These are phyloP conservation scores for Mycena sp. DNA, from an alignment of 1,284 basidiomycete genomes.

Conservation along the genomic window DNA sequence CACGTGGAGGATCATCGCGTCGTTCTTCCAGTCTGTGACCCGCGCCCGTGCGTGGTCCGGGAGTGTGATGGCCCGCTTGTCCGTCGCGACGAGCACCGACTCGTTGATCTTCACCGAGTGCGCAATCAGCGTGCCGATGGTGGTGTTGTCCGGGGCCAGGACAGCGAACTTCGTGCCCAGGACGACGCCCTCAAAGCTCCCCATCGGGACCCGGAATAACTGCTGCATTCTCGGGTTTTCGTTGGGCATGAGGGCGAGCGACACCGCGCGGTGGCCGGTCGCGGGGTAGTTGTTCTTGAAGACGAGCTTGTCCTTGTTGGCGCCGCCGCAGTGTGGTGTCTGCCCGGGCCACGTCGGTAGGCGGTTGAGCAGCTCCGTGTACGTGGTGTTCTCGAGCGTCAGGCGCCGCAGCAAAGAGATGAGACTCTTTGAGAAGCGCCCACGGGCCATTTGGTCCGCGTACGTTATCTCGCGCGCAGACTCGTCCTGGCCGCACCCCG, in stretches of 20 bases:
- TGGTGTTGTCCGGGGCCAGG: neutral
- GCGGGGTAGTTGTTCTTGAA: conserved; percentile 2
- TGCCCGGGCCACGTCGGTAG: conserved; percentile 7
- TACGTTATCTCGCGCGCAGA: neutral
- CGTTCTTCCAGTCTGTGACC: conserved; percentile 9
- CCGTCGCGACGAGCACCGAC: neutral
- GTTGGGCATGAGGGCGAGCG: neutral
- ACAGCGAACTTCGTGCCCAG: neutral
- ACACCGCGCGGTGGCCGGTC: neutral
- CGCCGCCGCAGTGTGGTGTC: conserved; percentile 12
- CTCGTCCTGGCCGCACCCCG: conserved; percentile 8
- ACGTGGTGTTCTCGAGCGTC: neutral
- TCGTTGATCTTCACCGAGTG: neutral
- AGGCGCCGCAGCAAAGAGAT: neutral
- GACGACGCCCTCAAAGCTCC: conserved; percentile 2
- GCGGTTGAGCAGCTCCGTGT: conserved; percentile 2
- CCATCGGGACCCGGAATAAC: neutral
- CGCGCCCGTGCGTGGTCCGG: neutral
- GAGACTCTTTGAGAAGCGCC: conserved; percentile 8
- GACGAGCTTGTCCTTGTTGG: neutral
- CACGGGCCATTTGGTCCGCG: neutral
- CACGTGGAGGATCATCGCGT: conserved; percentile 4
- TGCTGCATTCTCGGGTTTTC: neutral
- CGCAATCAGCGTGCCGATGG: neutral
- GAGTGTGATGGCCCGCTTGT: neutral